Evolutionary conservation across 257 asterid species (phyloP).

Genomic region (Ilex asprella): DNA sequence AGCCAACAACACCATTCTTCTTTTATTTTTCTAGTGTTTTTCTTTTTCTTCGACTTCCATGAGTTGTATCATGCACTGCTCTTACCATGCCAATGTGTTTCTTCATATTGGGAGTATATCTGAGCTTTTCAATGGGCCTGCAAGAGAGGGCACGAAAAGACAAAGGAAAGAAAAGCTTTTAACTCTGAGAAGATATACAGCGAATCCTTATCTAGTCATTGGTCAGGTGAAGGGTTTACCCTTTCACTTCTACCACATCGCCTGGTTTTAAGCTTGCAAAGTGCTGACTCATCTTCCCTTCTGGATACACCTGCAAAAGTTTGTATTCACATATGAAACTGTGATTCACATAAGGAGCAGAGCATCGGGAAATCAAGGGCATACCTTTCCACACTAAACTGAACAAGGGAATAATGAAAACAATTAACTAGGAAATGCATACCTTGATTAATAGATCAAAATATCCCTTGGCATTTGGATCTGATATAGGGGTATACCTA

Average conservation of each 20-base stretch:
- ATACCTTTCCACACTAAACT: slow-evolving; percentile 4
- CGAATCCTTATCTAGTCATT: neutral
- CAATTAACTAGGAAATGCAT: slow-evolving; percentile 7
- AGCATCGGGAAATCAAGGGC: neutral
- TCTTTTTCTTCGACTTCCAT: slow-evolving; percentile 1
- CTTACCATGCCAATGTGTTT: slow-evolving; percentile 97
- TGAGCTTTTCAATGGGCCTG: slow-evolving; percentile 91
- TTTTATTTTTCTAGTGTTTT: slow-evolving; percentile 1
- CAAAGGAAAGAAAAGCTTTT: neutral
- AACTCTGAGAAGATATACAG: slow-evolving; percentile 3
- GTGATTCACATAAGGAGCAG: neutral
- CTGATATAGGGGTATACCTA: slow-evolving; percentile 97
- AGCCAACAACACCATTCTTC: neutral
- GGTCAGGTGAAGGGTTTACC: slow-evolving; percentile 40
- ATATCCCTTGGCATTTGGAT: slow-evolving; percentile 77
- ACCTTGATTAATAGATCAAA: slow-evolving; percentile 96
- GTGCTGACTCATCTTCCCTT: slow-evolving; percentile 98
- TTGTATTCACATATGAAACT: neutral
- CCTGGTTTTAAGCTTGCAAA: slow-evolving; percentile 92
- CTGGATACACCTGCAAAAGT: slow-evolving; percentile 74
- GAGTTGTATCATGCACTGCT: slow-evolving; percentile 8
- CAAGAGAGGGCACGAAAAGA: slow-evolving; percentile 5
- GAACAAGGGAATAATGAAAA: slow-evolving; percentile 1
- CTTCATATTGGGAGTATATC: slow-evolving; percentile 90
- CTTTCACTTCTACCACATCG: slow-evolving; percentile 89